Percentiles rank a stretch among this genome's conserved stretches.
These are phyloP conservation scores for Peronospora destructor DNA, from an alignment of 352 stramenopile species.

Conservation along the genomic window DNA sequence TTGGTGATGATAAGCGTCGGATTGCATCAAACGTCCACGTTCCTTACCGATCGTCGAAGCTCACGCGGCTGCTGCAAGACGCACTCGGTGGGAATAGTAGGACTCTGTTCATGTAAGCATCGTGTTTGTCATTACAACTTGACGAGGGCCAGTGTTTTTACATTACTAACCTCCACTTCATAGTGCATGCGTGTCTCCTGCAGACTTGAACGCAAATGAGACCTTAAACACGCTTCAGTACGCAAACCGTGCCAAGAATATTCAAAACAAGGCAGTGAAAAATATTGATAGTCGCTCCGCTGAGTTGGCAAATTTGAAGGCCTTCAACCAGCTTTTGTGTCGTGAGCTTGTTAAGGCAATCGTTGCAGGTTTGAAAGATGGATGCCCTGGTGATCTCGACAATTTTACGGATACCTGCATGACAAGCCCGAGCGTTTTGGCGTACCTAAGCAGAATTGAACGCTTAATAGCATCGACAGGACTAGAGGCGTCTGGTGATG, in stretches of 20 bases:
- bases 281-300: slow-evolving; percentile 80
- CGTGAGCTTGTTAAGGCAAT: slow-evolving; percentile 61
- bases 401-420: slow-evolving; percentile 34
- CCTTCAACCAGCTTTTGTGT: slow-evolving; percentile 58
- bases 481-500: slow-evolving; percentile 21
- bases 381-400: slow-evolving; percentile 22
- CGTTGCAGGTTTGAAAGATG: slow-evolving; percentile 26
- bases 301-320: slow-evolving; percentile 60
- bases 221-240: slow-evolving; percentile 84
- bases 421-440: slow-evolving; percentile 39
- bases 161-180: background rate
- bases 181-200: slow-evolving; percentile 80
- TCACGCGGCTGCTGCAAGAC: slow-evolving; percentile 78
- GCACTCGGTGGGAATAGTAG: slow-evolving; percentile 83
- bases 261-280: slow-evolving; percentile 87
- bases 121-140: background rate
- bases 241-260: slow-evolving; percentile 82
- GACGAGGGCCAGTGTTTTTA: background rate
- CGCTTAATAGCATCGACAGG: slow-evolving; percentile 29
- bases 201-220: slow-evolving; percentile 57
- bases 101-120: slow-evolving; percentile 79
- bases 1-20: slow-evolving; percentile 61
- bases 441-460: slow-evolving; percentile 54
- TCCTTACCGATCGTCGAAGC: slow-evolving; percentile 76
- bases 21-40: slow-evolving; percentile 51